phyloP scores from a whole-genome alignment of 2,329 filamentous ascomycete genomes.

The Colletotrichum sp. region DNA sequence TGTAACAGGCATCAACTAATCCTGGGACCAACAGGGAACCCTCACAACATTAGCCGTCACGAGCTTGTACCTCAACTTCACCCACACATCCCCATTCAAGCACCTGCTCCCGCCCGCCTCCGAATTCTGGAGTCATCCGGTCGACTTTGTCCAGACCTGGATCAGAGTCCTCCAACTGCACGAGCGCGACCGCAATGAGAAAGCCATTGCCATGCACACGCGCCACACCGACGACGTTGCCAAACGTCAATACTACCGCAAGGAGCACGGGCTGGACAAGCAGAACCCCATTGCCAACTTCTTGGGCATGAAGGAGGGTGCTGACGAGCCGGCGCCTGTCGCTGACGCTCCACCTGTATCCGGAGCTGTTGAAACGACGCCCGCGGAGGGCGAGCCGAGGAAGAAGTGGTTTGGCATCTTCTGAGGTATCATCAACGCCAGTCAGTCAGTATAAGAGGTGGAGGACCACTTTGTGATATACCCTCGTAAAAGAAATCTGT shows the following conservation, averaged over 20 bases:
- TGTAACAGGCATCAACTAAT: neutral
- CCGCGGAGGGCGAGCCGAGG: conserved; percentile 33
- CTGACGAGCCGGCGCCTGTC: conserved; percentile 37
- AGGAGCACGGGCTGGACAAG: conserved; percentile 81
- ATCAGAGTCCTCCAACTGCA: conserved; percentile 79
- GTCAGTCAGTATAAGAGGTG: neutral
- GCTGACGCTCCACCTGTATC: conserved; percentile 23
- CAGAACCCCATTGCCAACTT: conserved; percentile 58
- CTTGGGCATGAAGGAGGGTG: conserved; percentile 39
- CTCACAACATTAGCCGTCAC: conserved; percentile 71
- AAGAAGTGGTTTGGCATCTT: conserved; percentile 91
- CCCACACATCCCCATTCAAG: conserved; percentile 76
- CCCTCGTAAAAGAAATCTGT: conserved; percentile 13
- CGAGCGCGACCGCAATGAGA: conserved; percentile 70
- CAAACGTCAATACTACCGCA: conserved; percentile 85
- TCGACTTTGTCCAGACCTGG: conserved; percentile 68
- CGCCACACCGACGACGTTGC: conserved; percentile 82
- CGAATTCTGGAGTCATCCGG: conserved; percentile 72
- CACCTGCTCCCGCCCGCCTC: conserved; percentile 77
- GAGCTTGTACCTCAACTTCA: conserved; percentile 81
- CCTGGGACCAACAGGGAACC: conserved; percentile 56
- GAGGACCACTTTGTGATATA: conserved; percentile 10
- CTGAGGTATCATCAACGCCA: conserved; percentile 40
- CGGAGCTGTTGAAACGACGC: neutral
- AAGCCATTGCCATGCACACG: conserved; percentile 74